Percentiles rank a stretch among this genome's conserved stretches.
Evolutionary conservation across 306 rosid genomes (phyloP).

Genomic region (Heteromeles arbutifolia): DNA sequence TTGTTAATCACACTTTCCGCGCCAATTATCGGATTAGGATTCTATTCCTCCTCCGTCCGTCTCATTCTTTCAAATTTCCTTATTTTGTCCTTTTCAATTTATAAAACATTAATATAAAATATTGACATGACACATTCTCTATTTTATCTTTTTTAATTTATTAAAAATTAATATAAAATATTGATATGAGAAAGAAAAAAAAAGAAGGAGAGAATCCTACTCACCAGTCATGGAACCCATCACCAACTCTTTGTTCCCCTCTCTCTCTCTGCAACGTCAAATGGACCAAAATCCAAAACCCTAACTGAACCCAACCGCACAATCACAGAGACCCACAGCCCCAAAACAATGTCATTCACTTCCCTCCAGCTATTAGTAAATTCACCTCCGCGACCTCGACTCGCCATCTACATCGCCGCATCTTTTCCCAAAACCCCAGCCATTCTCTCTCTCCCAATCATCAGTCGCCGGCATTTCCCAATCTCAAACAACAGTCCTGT

Average conservation of each 20-base stretch:
- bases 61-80: too few species aligned
- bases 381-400: constrained; percentile 24
- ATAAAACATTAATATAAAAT: too few species aligned
- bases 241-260: constrained; percentile 1
- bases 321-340: background rate
- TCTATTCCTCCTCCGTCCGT: too few species aligned
- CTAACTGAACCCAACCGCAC: background rate
- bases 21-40: constrained; percentile 12
- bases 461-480: constrained; percentile 19
- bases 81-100: too few species aligned
- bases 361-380: constrained; percentile 18
- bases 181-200: too few species aligned
- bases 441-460: constrained; percentile 20
- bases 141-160: too few species aligned
- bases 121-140: too few species aligned
- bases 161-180: too few species aligned
- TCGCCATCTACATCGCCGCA: constrained; percentile 16
- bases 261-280: background rate
- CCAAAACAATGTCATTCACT: constrained; percentile 46
- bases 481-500: constrained; percentile 18
- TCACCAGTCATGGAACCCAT: constrained; percentile 7
- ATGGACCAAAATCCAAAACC: constrained; percentile 9
- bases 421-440: constrained; percentile 20
- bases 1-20: background rate
- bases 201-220: too few species aligned